Conservation (phyloP, 2,329 filamentous ascomycete species). For the Clonostachys rosea region DNA sequence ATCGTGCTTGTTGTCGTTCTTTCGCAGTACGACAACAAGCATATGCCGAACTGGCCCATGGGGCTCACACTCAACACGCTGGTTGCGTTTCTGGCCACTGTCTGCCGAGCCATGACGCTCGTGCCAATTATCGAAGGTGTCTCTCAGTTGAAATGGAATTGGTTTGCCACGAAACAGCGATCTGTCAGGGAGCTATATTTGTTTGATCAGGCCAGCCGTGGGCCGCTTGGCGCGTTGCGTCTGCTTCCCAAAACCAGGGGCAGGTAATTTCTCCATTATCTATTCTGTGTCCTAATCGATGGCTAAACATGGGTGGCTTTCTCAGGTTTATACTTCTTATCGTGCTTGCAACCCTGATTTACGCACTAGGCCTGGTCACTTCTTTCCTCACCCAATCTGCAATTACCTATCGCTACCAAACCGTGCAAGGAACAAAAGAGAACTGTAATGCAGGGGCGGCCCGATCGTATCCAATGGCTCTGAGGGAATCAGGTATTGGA, state of each 20-base stretch:
- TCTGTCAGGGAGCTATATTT: slow-evolving; percentile 6
- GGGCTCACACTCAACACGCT: slow-evolving; percentile 19
- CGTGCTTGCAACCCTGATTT: slow-evolving; percentile 1
- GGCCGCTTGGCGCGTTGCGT: slow-evolving; percentile 8
- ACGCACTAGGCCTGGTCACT: slow-evolving; percentile 5
- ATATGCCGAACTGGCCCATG: slow-evolving; percentile 10
- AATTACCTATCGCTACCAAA: slow-evolving; percentile 3
- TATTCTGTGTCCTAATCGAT: too few species aligned
- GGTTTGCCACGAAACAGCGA: slow-evolving; percentile 4
- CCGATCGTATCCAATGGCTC: too few species aligned
- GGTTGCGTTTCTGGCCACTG: slow-evolving; percentile 15
- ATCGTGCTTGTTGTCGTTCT: slow-evolving; percentile 12
- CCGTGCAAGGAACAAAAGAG: neutral
- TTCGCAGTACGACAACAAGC: slow-evolving; percentile 8
- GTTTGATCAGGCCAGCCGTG: slow-evolving; percentile 10
- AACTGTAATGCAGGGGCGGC: neutral
- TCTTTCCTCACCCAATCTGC: slow-evolving; percentile 8
- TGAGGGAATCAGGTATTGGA: too few species aligned
- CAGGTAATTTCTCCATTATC: neutral
- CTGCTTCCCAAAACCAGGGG: slow-evolving; percentile 2
- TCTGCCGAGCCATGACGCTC: slow-evolving; percentile 14
- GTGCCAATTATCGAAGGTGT: slow-evolving; percentile 15
- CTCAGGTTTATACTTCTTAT: neutral
- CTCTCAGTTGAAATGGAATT: slow-evolving; percentile 11
- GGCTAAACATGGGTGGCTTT: neutral